Base-by-base conservation (phyloP, 441 rosid genomes). In the Adansonia madagascariensis region DNA sequence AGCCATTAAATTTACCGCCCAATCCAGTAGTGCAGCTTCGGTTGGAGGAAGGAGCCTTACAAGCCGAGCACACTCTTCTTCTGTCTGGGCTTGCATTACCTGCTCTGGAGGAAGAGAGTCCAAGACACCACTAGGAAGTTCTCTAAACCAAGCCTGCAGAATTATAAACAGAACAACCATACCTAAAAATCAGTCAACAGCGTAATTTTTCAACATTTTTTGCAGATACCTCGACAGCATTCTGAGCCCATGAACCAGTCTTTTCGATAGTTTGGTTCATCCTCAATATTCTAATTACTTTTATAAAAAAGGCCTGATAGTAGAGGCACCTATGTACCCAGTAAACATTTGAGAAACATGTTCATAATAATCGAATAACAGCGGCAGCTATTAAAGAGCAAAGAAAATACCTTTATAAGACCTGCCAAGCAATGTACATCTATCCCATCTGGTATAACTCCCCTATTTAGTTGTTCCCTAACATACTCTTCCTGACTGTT, bases 401-500 rank as follows among this genome's bases (percentile, higher is more conserved):
- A 60, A 11, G 63, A 39, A 64, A 64, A 1, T 81, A 88, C 94
- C 91, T 89, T 91, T 78, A 91, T 91, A 69, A 91, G 89, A 84
- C 98, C 97, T 17, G 98, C 94, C 79, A 94, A 86, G 81, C 97
- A 91, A 75, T 94, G 97, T 56, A 91, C 88, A 82, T 92, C 97
- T 15, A 90, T 78, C 77, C 91, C 85, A 31, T 84, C 91, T 0
- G 97, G 93, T 76, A 90, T 84, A 27, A 88, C 80, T 75, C 98
- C 97, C 49, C 91, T 70, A 84, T 93, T 91, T 70, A 94, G 76
- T 69, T 92, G 97, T 76, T 90, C 91, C 64, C 97, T 88, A 15
- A 92, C 94, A 62, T 76, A 84, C 79, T 92, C 97, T 83, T 94
- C 98, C 86, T 89, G 94, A 67, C 97, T 87, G 78, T 91, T 91